Evolutionary conservation across 441 rosid genomes (phyloP).

Genomic region (Croton setiger): DNA sequence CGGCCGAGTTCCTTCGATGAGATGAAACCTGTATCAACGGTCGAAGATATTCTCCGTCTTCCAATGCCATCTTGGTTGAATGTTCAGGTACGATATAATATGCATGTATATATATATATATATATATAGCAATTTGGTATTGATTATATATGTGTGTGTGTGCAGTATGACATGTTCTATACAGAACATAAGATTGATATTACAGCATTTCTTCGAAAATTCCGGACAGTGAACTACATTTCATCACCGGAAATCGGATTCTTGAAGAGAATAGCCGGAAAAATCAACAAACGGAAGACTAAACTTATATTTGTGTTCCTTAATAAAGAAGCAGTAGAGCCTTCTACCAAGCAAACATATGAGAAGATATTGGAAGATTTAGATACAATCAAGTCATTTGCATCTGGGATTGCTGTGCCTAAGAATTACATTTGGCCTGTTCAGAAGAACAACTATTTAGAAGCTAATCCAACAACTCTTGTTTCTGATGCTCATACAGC

Average conservation of each 20-base stretch:
- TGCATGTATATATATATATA: too few species aligned
- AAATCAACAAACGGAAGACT: slow-evolving; percentile 39
- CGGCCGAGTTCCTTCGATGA: slow-evolving; percentile 58
- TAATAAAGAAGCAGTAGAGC: slow-evolving; percentile 49
- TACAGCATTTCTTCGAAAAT: slow-evolving; percentile 30
- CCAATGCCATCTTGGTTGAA: slow-evolving; percentile 58
- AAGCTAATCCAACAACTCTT: slow-evolving; percentile 42
- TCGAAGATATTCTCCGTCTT: slow-evolving; percentile 40
- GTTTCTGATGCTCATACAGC: slow-evolving; percentile 75
- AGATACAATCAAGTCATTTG: slow-evolving; percentile 53
- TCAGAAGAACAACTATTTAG: slow-evolving; percentile 42
- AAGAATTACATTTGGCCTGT: slow-evolving; percentile 74
- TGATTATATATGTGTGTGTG: background rate
- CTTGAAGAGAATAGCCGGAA: slow-evolving; percentile 49
- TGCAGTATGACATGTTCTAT: slow-evolving; percentile 68
- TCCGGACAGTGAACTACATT: slow-evolving; percentile 30
- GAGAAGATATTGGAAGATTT: slow-evolving; percentile 46
- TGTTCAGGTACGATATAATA: slow-evolving; percentile 45
- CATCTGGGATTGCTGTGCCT: slow-evolving; percentile 72
- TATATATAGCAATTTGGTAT: background rate
- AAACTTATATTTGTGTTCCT: slow-evolving; percentile 56
- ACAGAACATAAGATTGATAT: slow-evolving; percentile 51
- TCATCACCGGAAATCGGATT: slow-evolving; percentile 84
- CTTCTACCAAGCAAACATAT: slow-evolving; percentile 61
- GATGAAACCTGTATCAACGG: slow-evolving; percentile 30